Base-by-base conservation (phyloP, 768 basidiomycete genomes). In the Coprinopsis strossmayeri region DNA sequence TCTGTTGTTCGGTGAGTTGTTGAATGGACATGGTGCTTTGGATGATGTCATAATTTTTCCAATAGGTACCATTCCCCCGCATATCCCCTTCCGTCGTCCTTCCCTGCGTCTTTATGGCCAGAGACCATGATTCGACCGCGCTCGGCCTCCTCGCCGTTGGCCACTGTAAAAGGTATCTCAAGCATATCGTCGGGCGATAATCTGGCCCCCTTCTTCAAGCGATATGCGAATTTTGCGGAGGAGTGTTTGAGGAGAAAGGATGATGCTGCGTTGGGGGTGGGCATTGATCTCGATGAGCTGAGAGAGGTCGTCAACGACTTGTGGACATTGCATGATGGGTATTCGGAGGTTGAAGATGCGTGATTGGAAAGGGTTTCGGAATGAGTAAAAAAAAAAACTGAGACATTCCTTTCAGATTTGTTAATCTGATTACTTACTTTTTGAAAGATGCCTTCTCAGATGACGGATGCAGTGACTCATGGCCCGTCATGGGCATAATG, bases 11-110 rank as follows among this genome's bases (percentile, higher is more conserved):
- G 68, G 79, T 79, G 56, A 37, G 27, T 28, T 24, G 35, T 15
- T 32, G 11, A 42, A 26, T 26, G 23, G 4, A 21, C 40, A 23
- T 10, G 40, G 18, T 5, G 5, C 11, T 9, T n/a, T 27, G 27
- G 41, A 42, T 32, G 30, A 32, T 32, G 24, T 9, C 10, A 55
- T 44, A 24, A 32, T 34, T 52, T 38, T 34, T 39, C 24, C 52
- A 35, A 48, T 54, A 84, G 78, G 49, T 63, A 69, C 23, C 76
- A 75, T 59, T 63, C 71, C 3, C 62, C 69, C 5, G 61, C 73
- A n/a, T 85, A 77, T 56, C 81, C 83, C 5, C 60, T 83, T 15
- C 77, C 81, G 5, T 72, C 72, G 25, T 82, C 83, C 5, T 84
- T 79, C 59, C 82, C 82, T 4, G 55, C 60, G 3, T 69, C 78